These are phyloP conservation scores for Cyclotella atomus DNA, from an alignment of 108 stramenopile genomes.

Conservation along the genomic window DNA sequence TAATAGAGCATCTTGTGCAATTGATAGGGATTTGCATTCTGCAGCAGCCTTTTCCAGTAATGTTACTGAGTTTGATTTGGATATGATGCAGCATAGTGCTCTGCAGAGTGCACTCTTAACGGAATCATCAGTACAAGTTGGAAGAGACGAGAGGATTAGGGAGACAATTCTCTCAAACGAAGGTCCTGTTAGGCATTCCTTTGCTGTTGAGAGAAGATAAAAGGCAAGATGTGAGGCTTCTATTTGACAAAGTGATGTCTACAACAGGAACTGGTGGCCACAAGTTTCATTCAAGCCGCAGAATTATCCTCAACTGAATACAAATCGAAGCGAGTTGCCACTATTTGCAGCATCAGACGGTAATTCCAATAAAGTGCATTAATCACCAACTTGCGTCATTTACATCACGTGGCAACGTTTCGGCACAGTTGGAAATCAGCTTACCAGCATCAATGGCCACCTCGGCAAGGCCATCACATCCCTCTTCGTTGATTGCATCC, in stretches of 20 bases:
- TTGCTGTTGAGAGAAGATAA: not conserved
- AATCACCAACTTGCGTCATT: constrained; percentile 6
- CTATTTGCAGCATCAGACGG: not conserved
- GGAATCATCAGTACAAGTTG: not conserved
- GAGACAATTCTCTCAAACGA: constrained; percentile 1
- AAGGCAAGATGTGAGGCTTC: too few relatives aligned
- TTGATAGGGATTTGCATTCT: not conserved
- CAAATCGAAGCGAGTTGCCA: not conserved
- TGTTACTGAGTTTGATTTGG: not conserved
- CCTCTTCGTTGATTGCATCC: not conserved
- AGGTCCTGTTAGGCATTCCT: not conserved
- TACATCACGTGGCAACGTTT: not conserved
- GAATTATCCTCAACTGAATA: constrained; percentile 43
- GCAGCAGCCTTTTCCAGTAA: not conserved
- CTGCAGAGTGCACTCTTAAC: not conserved
- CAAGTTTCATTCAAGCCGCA: constrained; percentile 54
- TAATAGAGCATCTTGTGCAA: not conserved
- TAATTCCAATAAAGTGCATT: constrained; percentile 8
- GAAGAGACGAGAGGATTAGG: not conserved
- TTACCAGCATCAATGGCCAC: constrained; percentile 10
- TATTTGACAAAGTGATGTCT: too few relatives aligned
- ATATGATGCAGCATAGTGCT: not conserved
- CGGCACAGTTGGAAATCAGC: not conserved
- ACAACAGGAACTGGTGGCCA: too few relatives aligned
- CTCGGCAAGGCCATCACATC: not conserved